Percentiles rank a stretch among this genome's conserved stretches.
phyloP scores from a whole-genome alignment of 495 filamentous ascomycete genomes.

The Penicillium robsamsonii region DNA sequence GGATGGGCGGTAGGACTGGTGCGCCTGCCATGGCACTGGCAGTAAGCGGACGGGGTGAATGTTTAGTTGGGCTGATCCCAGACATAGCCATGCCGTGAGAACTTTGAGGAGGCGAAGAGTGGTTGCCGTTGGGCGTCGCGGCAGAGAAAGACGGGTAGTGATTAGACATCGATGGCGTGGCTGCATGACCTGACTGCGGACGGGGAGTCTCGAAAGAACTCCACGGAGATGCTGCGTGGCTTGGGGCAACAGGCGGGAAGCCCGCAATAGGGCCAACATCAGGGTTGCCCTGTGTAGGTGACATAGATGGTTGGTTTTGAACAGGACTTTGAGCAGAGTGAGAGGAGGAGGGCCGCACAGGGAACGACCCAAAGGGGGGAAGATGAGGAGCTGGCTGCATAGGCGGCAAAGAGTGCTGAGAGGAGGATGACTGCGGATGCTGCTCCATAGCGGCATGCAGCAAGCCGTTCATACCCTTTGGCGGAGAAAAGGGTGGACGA shows the following conservation, averaged over 20 bases:
- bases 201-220: conserved; percentile 39
- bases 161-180: conserved; percentile 25
- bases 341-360: conserved; percentile 47
- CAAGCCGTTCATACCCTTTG: conserved; percentile 34
- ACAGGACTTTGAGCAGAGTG: conserved; percentile 43
- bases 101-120: conserved; percentile 45
- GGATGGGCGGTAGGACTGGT: conserved; percentile 49
- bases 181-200: conserved; percentile 29
- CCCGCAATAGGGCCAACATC: conserved; percentile 49
- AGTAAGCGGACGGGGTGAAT: conserved; percentile 53
- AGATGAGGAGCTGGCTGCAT: conserved; percentile 34
- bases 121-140: conserved; percentile 35
- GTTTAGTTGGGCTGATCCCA: conserved; percentile 76
- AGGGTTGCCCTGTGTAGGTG: conserved; percentile 48
- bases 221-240: conserved; percentile 34
- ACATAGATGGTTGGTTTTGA: conserved; percentile 49
- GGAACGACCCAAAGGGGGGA: conserved; percentile 34
- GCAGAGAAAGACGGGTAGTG: conserved; percentile 36
- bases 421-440: conserved; percentile 25
- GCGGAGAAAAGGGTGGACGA: conserved; percentile 39
- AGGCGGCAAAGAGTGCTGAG: conserved; percentile 31
- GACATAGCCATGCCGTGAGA: conserved; percentile 56
- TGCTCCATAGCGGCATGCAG: conserved; percentile 24
- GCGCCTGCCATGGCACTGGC: conserved; percentile 46
- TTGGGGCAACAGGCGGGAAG: conserved; percentile 33